These are phyloP conservation scores for Talaromyces sp. DNA, from an alignment of 2,329 filamentous ascomycete genomes.

Conservation along the genomic window DNA sequence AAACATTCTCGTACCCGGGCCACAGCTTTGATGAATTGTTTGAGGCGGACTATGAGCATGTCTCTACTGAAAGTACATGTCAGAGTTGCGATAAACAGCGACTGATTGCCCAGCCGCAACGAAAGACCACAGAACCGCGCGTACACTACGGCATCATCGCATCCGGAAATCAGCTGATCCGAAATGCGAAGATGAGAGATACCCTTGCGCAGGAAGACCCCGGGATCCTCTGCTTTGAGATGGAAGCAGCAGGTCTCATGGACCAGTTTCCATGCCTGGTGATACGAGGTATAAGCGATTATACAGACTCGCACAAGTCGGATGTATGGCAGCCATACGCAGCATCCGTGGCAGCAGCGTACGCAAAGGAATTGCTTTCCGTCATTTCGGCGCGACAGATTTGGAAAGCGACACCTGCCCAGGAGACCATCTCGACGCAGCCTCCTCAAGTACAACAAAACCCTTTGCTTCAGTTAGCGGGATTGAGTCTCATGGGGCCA, in stretches of 20 bases:
- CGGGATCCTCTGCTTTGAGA: constrained; percentile 21
- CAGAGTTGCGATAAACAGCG: constrained; percentile 1
- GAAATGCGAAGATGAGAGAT: constrained; percentile 20
- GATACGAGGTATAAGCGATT: constrained; percentile 20
- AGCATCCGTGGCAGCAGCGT: constrained; percentile 18
- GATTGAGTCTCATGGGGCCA: neutral
- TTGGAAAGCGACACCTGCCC: constrained; percentile 6
- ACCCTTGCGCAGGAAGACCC: constrained; percentile 12
- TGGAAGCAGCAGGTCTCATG: constrained; percentile 6
- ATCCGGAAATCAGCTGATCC: constrained; percentile 22
- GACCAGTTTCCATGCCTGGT: constrained; percentile 19
- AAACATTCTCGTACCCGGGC: constrained; percentile 2
- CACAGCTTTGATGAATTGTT: constrained; percentile 3
- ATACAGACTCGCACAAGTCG: constrained; percentile 21
- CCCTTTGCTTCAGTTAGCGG: constrained; percentile 6
- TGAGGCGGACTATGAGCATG: constrained; percentile 8
- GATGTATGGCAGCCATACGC: constrained; percentile 19
- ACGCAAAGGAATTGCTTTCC: constrained; percentile 11
- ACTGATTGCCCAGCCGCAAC: neutral
- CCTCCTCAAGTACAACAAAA: neutral
- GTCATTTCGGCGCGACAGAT: constrained; percentile 9
- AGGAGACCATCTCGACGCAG: neutral
- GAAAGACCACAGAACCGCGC: constrained; percentile 2
- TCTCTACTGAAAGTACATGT: neutral
- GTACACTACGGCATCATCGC: constrained; percentile 24